phyloP scores from a whole-genome alignment of 2,329 filamentous ascomycete genomes.

The Fusarium lyarnte region DNA sequence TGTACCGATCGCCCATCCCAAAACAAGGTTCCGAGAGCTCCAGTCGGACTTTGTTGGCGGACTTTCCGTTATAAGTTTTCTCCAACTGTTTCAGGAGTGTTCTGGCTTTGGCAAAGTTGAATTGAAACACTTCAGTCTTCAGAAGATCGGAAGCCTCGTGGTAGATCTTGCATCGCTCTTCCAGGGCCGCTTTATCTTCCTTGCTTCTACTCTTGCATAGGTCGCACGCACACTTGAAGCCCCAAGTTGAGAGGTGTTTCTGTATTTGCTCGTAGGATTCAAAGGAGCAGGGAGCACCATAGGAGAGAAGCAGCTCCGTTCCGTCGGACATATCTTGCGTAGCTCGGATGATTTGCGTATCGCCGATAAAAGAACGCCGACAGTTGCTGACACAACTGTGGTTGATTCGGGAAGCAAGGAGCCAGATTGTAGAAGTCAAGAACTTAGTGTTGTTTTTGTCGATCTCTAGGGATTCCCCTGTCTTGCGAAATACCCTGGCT shows the following conservation, averaged over 20 bases:
- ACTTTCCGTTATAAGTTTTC: slow-evolving; percentile 31
- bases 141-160: slow-evolving; percentile 6
- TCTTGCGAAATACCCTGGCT: neutral
- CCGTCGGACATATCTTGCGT: slow-evolving; percentile 52
- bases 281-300: slow-evolving; percentile 44
- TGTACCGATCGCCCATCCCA: neutral
- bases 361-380: slow-evolving; percentile 60
- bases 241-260: slow-evolving; percentile 49
- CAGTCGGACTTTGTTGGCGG: neutral
- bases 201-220: slow-evolving; percentile 48
- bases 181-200: slow-evolving; percentile 18
- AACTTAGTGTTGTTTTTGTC: neutral
- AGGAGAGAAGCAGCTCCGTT: slow-evolving; percentile 58
- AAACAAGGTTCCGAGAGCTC: neutral
- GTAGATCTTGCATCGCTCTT: slow-evolving; percentile 24
- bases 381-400: slow-evolving; percentile 62
- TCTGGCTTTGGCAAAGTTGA: slow-evolving; percentile 3
- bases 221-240: slow-evolving; percentile 54
- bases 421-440: slow-evolving; percentile 56
- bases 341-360: slow-evolving; percentile 63
- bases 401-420: slow-evolving; percentile 60
- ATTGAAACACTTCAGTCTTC: neutral
- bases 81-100: slow-evolving; percentile 34
- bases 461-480: neutral
- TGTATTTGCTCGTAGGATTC: slow-evolving; percentile 42